These are phyloP conservation scores for Aspergillus texensis DNA, from an alignment of 2,329 filamentous ascomycete species.

Conservation along the genomic window DNA sequence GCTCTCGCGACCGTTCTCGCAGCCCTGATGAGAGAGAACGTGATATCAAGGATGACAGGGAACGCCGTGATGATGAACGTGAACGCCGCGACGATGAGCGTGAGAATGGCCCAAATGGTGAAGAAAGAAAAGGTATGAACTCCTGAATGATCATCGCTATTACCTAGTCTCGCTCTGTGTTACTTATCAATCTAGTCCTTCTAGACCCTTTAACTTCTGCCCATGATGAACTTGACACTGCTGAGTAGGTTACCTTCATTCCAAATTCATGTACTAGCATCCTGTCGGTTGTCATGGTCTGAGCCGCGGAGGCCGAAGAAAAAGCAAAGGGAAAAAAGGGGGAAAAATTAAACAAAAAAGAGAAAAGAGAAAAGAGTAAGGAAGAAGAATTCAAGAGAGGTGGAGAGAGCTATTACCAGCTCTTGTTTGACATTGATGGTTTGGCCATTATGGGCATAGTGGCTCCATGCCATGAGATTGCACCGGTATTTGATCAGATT, in stretches of 20 bases:
- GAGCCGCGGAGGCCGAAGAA: not conserved
- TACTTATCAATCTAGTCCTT: conserved; percentile 44
- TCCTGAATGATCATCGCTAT: not conserved
- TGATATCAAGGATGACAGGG: conserved; percentile 46
- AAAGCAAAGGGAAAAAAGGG: not conserved
- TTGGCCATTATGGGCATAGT: not conserved
- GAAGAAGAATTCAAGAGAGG: not conserved
- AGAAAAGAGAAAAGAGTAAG: not conserved
- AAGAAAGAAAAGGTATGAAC: conserved; percentile 81
- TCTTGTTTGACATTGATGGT: not conserved
- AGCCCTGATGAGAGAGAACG: conserved; percentile 66
- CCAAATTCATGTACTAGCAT: conserved; percentile 11
- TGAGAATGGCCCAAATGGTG: conserved; percentile 78
- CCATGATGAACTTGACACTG: conserved; percentile 94
- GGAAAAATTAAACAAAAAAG: not conserved
- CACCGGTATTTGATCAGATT: conserved; percentile 8
- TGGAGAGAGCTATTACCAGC: not conserved
- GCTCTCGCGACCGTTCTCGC: conserved; percentile 70
- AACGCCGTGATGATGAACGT: conserved; percentile 62
- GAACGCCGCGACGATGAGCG: conserved; percentile 71
- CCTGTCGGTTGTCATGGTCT: not conserved
- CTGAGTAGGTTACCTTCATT: conserved; percentile 62
- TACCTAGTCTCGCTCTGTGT: not conserved
- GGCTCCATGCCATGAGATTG: not conserved
- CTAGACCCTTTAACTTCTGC: conserved; percentile 78